phyloP scores from a whole-genome alignment of 495 filamentous ascomycete species.

The Aspergillus cavernicola region DNA sequence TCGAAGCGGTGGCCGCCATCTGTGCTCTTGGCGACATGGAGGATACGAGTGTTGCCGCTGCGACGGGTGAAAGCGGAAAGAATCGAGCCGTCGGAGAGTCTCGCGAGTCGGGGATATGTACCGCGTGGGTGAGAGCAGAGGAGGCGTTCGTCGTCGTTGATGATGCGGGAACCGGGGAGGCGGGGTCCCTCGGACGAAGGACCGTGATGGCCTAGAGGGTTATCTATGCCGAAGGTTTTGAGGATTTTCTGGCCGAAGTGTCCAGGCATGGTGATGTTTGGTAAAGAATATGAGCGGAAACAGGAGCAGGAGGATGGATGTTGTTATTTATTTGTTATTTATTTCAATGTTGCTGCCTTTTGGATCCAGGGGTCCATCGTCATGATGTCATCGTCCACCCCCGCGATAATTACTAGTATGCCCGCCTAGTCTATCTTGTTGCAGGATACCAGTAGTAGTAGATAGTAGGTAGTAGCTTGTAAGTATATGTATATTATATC shows the following conservation, averaged over 20 bases:
- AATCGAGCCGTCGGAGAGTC: slow-evolving; percentile 37
- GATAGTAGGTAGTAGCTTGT: too few species aligned
- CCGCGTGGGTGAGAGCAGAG: slow-evolving; percentile 39
- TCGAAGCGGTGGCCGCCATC: slow-evolving; percentile 36
- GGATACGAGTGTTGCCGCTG: slow-evolving; percentile 25
- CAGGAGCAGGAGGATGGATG: too few species aligned
- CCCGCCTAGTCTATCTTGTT: too few species aligned
- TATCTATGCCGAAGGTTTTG: slow-evolving; percentile 26
- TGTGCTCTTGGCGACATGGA: slow-evolving; percentile 34
- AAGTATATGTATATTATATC: too few species aligned
- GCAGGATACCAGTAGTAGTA: too few species aligned
- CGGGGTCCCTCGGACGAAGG: not conserved
- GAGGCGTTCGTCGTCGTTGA: slow-evolving; percentile 38
- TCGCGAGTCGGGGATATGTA: slow-evolving; percentile 39
- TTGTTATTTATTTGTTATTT: too few species aligned
- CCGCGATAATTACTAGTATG: not conserved
- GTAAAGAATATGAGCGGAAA: not conserved
- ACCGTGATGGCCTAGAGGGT: slow-evolving; percentile 10
- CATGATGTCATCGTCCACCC: slow-evolving; percentile 5
- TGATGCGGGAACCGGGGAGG: slow-evolving; percentile 20
- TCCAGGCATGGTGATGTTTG: slow-evolving; percentile 26
- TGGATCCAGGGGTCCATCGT: not conserved
- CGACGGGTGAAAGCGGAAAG: slow-evolving; percentile 40
- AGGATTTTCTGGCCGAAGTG: slow-evolving; percentile 38
- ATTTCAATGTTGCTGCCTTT: slow-evolving; percentile 2